A percentile compares a stretch with the other conserved stretches of the same genome.
These are phyloP conservation scores for Atkinsonella hypoxylon DNA, from an alignment of 2,329 filamentous ascomycete genomes.

Conservation along the genomic window DNA sequence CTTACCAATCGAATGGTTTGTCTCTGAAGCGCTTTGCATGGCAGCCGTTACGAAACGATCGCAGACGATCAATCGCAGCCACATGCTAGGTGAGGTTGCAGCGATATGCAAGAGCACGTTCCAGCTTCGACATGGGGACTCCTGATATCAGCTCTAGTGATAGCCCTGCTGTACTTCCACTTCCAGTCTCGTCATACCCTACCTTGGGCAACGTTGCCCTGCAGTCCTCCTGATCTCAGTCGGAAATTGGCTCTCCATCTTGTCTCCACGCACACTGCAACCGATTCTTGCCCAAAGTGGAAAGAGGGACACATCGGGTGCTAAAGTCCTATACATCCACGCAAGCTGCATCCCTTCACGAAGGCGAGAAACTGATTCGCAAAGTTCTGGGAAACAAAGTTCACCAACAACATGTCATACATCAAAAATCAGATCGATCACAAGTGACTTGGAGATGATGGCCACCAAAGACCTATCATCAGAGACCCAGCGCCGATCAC, in stretches of 20 bases:
- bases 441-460: background rate
- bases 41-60: background rate
- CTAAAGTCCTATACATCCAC: background rate
- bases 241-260: slow-evolving; percentile 1
- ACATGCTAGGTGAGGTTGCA: background rate
- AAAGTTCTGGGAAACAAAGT: background rate
- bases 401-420: background rate
- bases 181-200: too few species aligned
- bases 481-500: too few species aligned
- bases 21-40: background rate
- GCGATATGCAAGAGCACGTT: background rate
- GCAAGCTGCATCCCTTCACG: background rate
- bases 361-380: background rate
- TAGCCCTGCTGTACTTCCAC: too few species aligned
- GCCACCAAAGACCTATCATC: background rate
- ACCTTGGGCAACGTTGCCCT: background rate
- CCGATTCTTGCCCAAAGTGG: background rate
- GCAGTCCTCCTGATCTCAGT: slow-evolving; percentile 1
- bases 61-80: background rate
- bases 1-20: background rate
- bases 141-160: background rate
- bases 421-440: background rate
- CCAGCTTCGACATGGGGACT: background rate
- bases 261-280: background rate
- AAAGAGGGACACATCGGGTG: background rate